Evolutionary conservation across 2,329 filamentous ascomycete genomes (phyloP).

Genomic region (Botryosphaeria dothidea): DNA sequence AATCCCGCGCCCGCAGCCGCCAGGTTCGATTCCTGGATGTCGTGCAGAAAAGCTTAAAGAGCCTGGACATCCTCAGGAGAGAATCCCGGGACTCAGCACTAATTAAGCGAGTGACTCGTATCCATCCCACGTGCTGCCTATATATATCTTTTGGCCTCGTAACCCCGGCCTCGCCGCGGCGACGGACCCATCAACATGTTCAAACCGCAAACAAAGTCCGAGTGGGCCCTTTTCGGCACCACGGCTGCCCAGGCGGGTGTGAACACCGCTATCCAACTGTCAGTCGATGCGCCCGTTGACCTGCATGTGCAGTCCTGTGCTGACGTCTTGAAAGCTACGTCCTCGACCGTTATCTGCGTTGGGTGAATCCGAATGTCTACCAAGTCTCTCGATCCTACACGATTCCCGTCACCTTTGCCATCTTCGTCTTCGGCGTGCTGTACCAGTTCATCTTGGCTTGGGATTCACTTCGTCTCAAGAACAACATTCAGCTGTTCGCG

Average conservation of each 20-base stretch:
- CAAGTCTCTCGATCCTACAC: neutral
- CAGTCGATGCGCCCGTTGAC: neutral
- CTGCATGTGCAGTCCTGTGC: neutral
- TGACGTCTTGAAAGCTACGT: neutral
- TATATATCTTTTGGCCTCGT: conserved; percentile 3
- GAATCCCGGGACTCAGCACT: neutral
- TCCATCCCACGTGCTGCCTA: conserved; percentile 3
- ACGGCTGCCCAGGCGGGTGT: conserved; percentile 23
- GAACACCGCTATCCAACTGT: conserved; percentile 24
- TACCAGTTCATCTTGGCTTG: conserved; percentile 28
- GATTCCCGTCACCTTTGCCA: neutral
- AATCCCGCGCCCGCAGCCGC: neutral
- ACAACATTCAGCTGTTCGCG: conserved; percentile 28
- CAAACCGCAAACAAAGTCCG: conserved; percentile 4
- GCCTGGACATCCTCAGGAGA: neutral
- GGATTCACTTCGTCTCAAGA: conserved; percentile 28
- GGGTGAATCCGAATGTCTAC: conserved; percentile 2
- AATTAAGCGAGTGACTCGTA: conserved; percentile 6
- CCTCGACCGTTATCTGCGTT: neutral
- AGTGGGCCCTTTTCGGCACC: conserved; percentile 22
- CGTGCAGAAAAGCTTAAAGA: neutral
- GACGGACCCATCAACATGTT: neutral
- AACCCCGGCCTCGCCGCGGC: neutral
- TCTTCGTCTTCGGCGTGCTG: conserved; percentile 24
- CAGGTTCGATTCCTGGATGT: neutral